Evolutionary conservation across 176 grass and related monocot genomes (phyloP), one percentile per base, ranked within the genome.

Genomic region (Carex pumila): DNA sequence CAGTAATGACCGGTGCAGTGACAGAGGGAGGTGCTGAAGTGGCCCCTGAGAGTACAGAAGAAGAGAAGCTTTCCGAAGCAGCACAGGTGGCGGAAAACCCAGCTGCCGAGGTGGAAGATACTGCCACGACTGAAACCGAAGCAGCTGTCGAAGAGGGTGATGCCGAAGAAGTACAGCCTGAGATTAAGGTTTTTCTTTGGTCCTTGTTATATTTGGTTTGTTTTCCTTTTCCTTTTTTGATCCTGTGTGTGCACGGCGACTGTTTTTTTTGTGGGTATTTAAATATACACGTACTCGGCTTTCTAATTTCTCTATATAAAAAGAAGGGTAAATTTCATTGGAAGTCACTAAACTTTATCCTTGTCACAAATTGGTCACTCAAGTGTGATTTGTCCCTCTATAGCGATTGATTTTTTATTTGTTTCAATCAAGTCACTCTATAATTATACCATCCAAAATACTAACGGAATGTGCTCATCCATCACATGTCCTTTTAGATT

Each of bases 161-260:
- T 79, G 34, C 80, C 71, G 76, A 87, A 45, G 89, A 90, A 86
- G 80, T 88, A 71, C 87, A 85, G 83, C 55, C 86, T 36, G 86
- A 90, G 61, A 89, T 97, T 87, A 93, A 93, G 91, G 91, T 95
- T 81, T 83, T 49, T 34, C 87, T 71, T 43, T 70, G 3, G 7
- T 75, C 81, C 18, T 52, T 83, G 55, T 45, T 53, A 21, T 53
- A 12, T n/a, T 39, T n/a, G 18, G 17, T 37, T 62, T 71, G 22
- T 57, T 49, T 29, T 15, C 15, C 4, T 17, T 49, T 65, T 5
- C 10, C 32, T 60, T 82, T 66, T 50, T 82, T 32, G 0, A 15
- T 54, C n/a, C 2, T 29, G 31, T 64, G 5, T 25, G 15, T 81
- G 19, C 60, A 22, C 29, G 36, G 37, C 12, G 18, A 64, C 6